Evolutionary conservation across 805 yeast genomes (phyloP).

Genomic region (Kodamaea leandrae): DNA sequence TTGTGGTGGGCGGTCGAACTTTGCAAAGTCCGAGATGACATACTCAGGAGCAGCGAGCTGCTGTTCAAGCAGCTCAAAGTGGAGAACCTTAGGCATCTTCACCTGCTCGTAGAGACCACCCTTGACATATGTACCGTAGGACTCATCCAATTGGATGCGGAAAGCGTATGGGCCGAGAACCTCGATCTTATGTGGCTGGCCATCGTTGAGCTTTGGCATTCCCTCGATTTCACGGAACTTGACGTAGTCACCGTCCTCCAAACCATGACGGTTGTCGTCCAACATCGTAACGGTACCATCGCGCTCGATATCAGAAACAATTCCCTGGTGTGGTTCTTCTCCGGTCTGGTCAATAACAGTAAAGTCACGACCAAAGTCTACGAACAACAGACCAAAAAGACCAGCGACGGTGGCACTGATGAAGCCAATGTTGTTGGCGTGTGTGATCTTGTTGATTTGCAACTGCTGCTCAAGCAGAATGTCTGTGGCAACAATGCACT

Average conservation of each 20-base stretch:
- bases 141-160: constrained; percentile 57
- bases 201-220: constrained; percentile 68
- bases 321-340: constrained; percentile 86
- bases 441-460: constrained; percentile 72
- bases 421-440: constrained; percentile 68
- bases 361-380: constrained; percentile 83
- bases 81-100: constrained; percentile 67
- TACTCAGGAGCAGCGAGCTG: constrained; percentile 79
- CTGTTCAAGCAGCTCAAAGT: constrained; percentile 60
- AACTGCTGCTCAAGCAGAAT: constrained; percentile 69
- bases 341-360: constrained; percentile 84
- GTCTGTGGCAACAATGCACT: constrained; percentile 84
- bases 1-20: constrained; percentile 88
- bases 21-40: constrained; percentile 83
- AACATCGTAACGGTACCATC: constrained; percentile 92
- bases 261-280: constrained; percentile 89
- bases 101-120: constrained; percentile 95
- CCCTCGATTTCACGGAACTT: constrained; percentile 87
- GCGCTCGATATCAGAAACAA: constrained; percentile 81
- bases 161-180: constrained; percentile 96
- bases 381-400: constrained; percentile 82
- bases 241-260: constrained; percentile 89
- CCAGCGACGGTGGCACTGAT: constrained; percentile 84
- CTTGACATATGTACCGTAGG: constrained; percentile 61
- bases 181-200: constrained; percentile 67